Base-by-base conservation (phyloP, 495 filamentous ascomycete genomes). In the Penicillium taxi region DNA sequence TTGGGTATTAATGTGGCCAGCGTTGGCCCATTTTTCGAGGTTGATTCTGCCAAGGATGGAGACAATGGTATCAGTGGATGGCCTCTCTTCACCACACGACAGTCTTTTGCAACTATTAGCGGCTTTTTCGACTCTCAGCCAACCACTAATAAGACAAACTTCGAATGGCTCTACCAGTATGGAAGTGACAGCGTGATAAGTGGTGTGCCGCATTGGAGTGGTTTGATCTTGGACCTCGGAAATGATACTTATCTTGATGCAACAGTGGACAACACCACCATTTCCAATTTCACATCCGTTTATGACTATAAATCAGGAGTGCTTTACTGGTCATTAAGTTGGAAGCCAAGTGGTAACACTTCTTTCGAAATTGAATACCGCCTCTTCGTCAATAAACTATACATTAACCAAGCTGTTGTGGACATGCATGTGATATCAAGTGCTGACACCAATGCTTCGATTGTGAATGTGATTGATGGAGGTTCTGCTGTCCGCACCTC, bases 131-230 rank as follows among this genome's bases (percentile, higher is more conserved):
- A 86, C 42, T 55, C 62, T 6, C 81, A 87, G 53, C 65, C 66
- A 1, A 72, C 61, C 22, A 78, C 72, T 0, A 81, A 77, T 24
- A 68, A 72, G 3, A 77, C 74, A 6, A 89, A 89, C 50, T 86
- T 80, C 47, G 64, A 64, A 4, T 86, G 84, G 82, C 59, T 86
- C 19, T 64, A 74, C 37, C 73, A 84, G 44, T 80, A 83, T 52
- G 83, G 82, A 11, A 71, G 71, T 17, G 84, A 89, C 50, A 80
- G 73, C 39, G 76, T 81, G 14, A 86, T 87, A 45, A 76, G 73
- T 27, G 84, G 84, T 25, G 67, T 89, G 20, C 83, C 83, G 1
- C 81, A 83, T 44, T 85, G 77, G 77, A 58, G 61, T 25, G 78
- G 77, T 7, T 53, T 84, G 19, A 54, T 80, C 16, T 55, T 83